Evolutionary conservation across 2,329 filamentous ascomycete genomes (phyloP), one percentile per base, ranked within the genome.

Genomic region (Calonectria ilicicola): DNA sequence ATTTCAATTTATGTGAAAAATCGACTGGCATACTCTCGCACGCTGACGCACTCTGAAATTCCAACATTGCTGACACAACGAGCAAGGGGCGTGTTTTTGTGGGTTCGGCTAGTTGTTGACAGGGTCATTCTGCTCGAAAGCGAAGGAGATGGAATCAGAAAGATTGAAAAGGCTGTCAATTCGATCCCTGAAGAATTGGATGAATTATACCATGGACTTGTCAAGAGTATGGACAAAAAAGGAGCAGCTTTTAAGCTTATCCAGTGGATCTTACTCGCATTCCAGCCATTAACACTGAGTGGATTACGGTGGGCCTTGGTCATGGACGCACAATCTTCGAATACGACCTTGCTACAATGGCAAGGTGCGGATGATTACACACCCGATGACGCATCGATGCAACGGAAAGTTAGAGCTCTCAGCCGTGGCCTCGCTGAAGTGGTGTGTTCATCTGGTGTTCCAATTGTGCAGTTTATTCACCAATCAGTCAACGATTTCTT

Each of bases 31-130:
- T 12, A 15, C 8, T 72, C 38, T 7, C 26, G 26, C 26, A 60
- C 19, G 15, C 69, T 9, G 19, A 27, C n/a, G 26, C n/a, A 5
- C 4, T 74, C 47, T 10, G 26, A 19, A 0, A 70, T 79, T 49
- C 46, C 65, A 9, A 26, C 71, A 3, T n/a, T 76, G 0, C 81
- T 85, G 21, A 76, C 69, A 3, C 2, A 68, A 6, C 78, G 77
- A 17, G 79, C 83, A 2, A 21, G 65, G 0, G 83, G 84, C 3
- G 71, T 85, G 5, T 85, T 85, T 56, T 72, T 84, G 29, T 85
- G 84, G 84, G 82, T 81, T 0, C 63, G 38, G 19, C 76, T 85
- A 15, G 81, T 83, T 0, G 73, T 80, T 7, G 44, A 76, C 0
- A 44, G 51, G 19, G 75, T 76, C 12, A 23, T 79, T 0, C 2